phyloP scores from a whole-genome alignment of 1,284 basidiomycete genomes.

The Ustilago sp. region DNA sequence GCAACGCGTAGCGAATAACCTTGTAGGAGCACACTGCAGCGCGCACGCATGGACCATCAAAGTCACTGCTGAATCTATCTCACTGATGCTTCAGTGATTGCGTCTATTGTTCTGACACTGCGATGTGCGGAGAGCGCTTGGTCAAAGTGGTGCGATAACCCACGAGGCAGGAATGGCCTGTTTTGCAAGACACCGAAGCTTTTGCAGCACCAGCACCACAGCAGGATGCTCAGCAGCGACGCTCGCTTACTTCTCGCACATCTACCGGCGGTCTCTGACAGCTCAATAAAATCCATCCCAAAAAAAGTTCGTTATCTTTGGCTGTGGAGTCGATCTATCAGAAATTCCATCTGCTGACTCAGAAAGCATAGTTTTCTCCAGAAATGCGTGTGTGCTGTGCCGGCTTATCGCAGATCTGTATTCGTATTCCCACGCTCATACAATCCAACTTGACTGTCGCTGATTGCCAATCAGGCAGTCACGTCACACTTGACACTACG shows the following conservation, averaged over 20 bases:
- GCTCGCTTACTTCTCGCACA: conserved; percentile 10
- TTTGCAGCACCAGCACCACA: neutral
- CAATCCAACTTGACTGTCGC: neutral
- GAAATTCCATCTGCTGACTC: conserved; percentile 29
- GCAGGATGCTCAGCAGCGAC: neutral
- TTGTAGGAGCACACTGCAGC: neutral
- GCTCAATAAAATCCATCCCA: conserved; percentile 1
- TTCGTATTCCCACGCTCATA: neutral
- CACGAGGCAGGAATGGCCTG: conserved; percentile 10
- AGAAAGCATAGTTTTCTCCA: neutral
- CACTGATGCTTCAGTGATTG: neutral
- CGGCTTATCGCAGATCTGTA: conserved; percentile 5
- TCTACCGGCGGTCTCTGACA: conserved; percentile 31
- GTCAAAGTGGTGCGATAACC: conserved; percentile 26
- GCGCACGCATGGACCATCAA: neutral
- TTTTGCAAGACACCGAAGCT: conserved; percentile 16
- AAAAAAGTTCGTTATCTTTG: conserved; percentile 4
- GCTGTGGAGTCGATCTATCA: neutral
- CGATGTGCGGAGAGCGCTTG: neutral
- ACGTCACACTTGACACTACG: neutral
- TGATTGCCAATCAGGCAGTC: neutral
- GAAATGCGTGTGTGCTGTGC: conserved; percentile 4
- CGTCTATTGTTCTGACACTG: neutral
- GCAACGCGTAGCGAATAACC: neutral
- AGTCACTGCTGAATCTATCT: neutral